Evolutionary conservation across 1,284 basidiomycete genomes (phyloP), one percentile per base, ranked within the genome.

Genomic region (Cutaneotrichosporon curvatum): DNA sequence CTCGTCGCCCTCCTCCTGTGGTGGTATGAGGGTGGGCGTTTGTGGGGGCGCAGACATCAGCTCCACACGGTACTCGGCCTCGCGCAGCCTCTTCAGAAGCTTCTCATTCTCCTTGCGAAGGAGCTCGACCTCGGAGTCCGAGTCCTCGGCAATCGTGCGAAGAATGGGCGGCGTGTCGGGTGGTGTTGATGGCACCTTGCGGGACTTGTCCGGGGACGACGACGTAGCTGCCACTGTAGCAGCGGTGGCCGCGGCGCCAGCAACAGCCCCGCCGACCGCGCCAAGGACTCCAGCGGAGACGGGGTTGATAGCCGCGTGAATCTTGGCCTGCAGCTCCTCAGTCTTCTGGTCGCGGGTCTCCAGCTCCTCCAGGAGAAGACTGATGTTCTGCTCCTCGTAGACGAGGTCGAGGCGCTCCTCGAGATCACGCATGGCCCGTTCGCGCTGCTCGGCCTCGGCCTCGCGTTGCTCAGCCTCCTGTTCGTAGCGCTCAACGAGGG

Each of bases 291-390:
- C 15, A 31, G 35, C 8, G 39, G 25, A 11, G 19, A 34, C 12
- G 37, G 25, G n/a, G 31, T 39, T 47, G 25, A 28, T 28, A 28
- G 25, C 25, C 8, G 25, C 28, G 38, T 54, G 54, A 75, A 91
- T 81, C 70, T 81, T 82, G 40, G 75, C 65, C 70, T 95, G 85
- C 15, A 96, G 75, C 40, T 81, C 81, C 43, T 78, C 77, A 15
- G 95, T 79, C 58, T 77, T 80, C 50, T 74, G 76, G 65, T 95
- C 87, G 48, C 87, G 78, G 50, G 81, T 77, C 65, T 91, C 87
- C 10, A 95, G 75, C 64, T 95, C 89, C 23, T 78, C 77, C 4
- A 76, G 60, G 10, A 78, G 62, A 37, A 82, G 75, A 45, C 69
- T 70, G 57, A 65, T 68, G 47, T 74, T 79, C 23, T 81, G 55